Base-by-base conservation (phyloP, 106 monocot species). In the Triglochin maritima region DNA sequence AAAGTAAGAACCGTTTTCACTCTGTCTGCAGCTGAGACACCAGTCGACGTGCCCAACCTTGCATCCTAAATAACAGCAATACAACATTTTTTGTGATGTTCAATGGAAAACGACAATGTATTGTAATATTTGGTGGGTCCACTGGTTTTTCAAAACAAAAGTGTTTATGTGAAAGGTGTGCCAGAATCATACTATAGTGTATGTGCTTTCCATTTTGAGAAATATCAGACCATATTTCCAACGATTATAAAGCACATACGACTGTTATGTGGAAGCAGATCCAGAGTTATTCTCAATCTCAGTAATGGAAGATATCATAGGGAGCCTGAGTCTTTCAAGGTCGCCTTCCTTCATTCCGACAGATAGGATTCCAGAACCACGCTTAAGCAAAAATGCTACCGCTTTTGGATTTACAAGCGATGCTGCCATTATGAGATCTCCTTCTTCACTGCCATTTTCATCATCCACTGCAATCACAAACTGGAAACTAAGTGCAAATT, bases 401-500 rank as follows among this genome's bases (percentile, higher is more conserved):
- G 83, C 68, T 66, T 82, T 70, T 4, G 85, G 70, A 46, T 63
- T 86, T 49, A 72, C 84, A 55, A 86, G 78, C 60, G 78, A 78
- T 41, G 88, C 93, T 72, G 89, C 86, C 86, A 93, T 93, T 69
- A 93, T 82, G 62, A 89, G 76, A 74, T 83, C 77, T 44, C 89
- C 89, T 80, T 88, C 85, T 41, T 74, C 51, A 16, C 82, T 81
- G 2, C 83, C 81, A 49, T 86, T 78, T 65, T 86, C 93, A 85
- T 89, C 93, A 82, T 89, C 84, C 78, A 86, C 93, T 76, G 74
- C 89, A 76, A 89, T 84, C 68, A 89, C 88, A 82, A 89, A 86
- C 93, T 93, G 77, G 16, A 74, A 55, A 55, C 55, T 1, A 55
- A 55, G 3, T 9, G 11, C 6, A 10, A 12, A 55, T 55, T 8